Conservation (phyloP, 345 rosid species). For the Orychophragmus violaceus region DNA sequence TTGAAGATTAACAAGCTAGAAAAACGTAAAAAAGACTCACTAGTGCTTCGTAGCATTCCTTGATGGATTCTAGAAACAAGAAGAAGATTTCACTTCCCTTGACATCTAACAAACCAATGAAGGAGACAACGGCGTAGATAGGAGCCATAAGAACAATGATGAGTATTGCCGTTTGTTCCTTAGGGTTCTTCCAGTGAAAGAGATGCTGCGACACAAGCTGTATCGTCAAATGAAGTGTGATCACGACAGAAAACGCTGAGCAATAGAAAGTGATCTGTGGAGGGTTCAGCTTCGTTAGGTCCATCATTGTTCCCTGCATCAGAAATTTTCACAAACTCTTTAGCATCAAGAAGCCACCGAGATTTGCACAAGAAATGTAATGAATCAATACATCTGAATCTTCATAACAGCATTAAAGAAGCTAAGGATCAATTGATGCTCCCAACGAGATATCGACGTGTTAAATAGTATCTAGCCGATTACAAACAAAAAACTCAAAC, state of each 20-base stretch:
- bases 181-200: slow-evolving; percentile 88
- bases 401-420: neutral
- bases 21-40: slow-evolving; percentile 37
- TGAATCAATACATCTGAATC: neutral
- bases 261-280: slow-evolving; percentile 60
- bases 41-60: slow-evolving; percentile 92
- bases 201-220: slow-evolving; percentile 86
- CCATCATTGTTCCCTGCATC: slow-evolving; percentile 44
- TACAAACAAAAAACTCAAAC: neutral
- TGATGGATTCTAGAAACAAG: slow-evolving; percentile 69
- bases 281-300: slow-evolving; percentile 43
- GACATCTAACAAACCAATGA: slow-evolving; percentile 68
- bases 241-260: slow-evolving; percentile 55
- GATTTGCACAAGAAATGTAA: neutral
- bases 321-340: neutral
- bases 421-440: neutral
- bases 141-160: slow-evolving; percentile 94
- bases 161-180: slow-evolving; percentile 87
- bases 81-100: slow-evolving; percentile 78
- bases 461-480: neutral
- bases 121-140: slow-evolving; percentile 65
- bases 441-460: neutral
- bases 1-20: slow-evolving; percentile 2
- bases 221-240: slow-evolving; percentile 61
- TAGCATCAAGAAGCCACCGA: neutral